Evolutionary conservation across 768 basidiomycete species (phyloP), one percentile per base, ranked within the genome.

Genomic region (Lactarius quietus): DNA sequence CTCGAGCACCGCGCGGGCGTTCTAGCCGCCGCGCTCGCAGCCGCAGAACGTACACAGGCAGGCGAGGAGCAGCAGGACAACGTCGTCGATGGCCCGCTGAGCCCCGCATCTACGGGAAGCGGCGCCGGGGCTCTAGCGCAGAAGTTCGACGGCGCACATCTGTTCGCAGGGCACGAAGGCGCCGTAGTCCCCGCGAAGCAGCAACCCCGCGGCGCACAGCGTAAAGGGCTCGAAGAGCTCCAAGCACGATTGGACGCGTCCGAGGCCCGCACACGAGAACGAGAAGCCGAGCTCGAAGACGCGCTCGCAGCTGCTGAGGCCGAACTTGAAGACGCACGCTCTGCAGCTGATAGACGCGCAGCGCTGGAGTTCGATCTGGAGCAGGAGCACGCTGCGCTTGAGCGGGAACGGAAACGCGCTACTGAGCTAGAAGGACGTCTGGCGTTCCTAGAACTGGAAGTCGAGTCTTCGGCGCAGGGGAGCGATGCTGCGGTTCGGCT

Each of bases 1-100:
- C 82, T 93, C 62, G 89, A 92, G 73, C 93, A 95, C 72, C 87
- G 91, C 18, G 88, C 93, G 0, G 90, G 85, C 1, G 91, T 95
- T 1, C 84, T 95, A 17, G 87, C 88, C 39, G 79, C 84, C 64
- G 86, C 88, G 3, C 81, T 93, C 23, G 58, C 54, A 4, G 67
- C 62, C 26, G 51, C 63, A 0, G 68, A 69, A 57, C 63, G 67
- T 20, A 23, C 48, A 29, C 56, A 65, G 29, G 53, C 86, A 52
- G 82, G 76, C 68, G 81, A 90, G 76, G 81, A 90, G 76, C 91
- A 92, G 76, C 82, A 81, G 72, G 54, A 66, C 33, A 68, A 85
- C 80, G 70, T 74, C 80, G 70, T 74, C 78, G 63, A 72, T 69
- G 8, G 75, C 70, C 45, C 70, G 66, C 39, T 63, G 66, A 45